phyloP scores from a whole-genome alignment of 345 rosid species.

The Geranium brycei region DNA sequence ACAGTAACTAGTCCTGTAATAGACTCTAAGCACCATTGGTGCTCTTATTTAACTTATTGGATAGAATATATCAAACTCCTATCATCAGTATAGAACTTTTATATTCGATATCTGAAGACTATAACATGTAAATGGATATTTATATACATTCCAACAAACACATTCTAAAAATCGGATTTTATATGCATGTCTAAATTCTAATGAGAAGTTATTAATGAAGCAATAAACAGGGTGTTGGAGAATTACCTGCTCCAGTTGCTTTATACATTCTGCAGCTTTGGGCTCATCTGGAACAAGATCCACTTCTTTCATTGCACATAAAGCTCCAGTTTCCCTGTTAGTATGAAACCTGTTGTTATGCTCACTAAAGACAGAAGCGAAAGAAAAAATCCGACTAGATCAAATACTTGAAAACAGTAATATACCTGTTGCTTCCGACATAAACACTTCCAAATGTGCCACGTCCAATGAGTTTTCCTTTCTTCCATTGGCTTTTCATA shows the following conservation, averaged over 20 bases:
- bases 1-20: too few relatives aligned
- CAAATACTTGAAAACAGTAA: background rate
- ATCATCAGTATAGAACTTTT: too few relatives aligned
- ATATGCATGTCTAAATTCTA: too few relatives aligned
- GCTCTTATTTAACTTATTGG: too few relatives aligned
- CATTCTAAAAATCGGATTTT: too few relatives aligned
- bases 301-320: slow-evolving; percentile 65
- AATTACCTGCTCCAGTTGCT: slow-evolving; percentile 58
- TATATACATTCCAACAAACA: too few relatives aligned
- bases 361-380: background rate
- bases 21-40: too few relatives aligned
- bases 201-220: too few relatives aligned
- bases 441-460: slow-evolving; percentile 71
- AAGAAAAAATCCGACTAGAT: background rate
- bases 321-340: slow-evolving; percentile 58
- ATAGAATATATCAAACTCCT: too few relatives aligned
- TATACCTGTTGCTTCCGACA: slow-evolving; percentile 40
- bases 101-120: too few relatives aligned
- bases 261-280: slow-evolving; percentile 49
- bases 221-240: slow-evolving; percentile 3
- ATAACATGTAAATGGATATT: too few relatives aligned
- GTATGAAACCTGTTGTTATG: too few relatives aligned
- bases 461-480: slow-evolving; percentile 64
- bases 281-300: slow-evolving; percentile 45
- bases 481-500: slow-evolving; percentile 42